Conservation (phyloP, 257 asterid species). For the Solanum pennellii region DNA sequence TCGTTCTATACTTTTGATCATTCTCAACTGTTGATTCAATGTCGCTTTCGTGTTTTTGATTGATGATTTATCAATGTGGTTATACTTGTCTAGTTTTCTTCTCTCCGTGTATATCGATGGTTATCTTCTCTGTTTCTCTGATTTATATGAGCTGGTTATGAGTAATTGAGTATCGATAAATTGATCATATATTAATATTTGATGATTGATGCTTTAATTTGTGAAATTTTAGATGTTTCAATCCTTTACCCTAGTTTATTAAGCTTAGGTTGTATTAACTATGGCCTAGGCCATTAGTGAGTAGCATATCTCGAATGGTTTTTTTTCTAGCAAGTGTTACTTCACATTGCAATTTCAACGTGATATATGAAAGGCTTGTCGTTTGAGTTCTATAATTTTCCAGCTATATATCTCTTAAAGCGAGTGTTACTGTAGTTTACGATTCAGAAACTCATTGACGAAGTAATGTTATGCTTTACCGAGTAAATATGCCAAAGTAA, state of each 20-base stretch:
- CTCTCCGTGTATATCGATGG: background rate
- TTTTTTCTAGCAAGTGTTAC: background rate
- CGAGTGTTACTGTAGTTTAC: background rate
- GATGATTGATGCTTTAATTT: background rate
- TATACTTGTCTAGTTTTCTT: background rate
- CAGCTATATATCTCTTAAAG: background rate
- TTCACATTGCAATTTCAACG: background rate
- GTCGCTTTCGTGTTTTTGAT: background rate
- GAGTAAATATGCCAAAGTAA: background rate
- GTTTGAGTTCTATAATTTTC: background rate
- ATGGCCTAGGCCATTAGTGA: background rate
- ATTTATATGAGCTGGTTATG: background rate
- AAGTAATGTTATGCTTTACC: background rate
- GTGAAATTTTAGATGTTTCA: background rate
- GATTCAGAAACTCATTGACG: background rate
- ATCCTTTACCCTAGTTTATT: background rate
- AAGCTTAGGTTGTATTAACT: background rate
- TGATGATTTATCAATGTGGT: background rate
- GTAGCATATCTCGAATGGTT: background rate
- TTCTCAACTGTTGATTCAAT: background rate
- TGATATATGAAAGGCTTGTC: background rate
- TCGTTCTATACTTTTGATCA: background rate
- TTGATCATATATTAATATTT: background rate
- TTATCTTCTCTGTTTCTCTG: background rate
- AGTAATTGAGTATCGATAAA: background rate